phyloP scores from a whole-genome alignment of 225 moss, liverwort and hornwort species.

The Takakia lepidozioides region DNA sequence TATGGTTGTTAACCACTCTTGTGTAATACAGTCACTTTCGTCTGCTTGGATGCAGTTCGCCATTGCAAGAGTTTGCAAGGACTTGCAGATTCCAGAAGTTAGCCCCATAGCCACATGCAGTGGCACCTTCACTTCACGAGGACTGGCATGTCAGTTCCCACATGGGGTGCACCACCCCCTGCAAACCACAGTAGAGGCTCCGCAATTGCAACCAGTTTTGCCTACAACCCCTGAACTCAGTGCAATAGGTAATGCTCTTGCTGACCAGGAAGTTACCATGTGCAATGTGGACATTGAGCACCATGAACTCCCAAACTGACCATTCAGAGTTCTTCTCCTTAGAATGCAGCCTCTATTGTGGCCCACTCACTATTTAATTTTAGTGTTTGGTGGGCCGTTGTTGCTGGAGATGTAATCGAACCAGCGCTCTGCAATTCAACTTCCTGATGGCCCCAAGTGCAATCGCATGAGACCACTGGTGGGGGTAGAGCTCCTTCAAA shows the following conservation, averaged over 20 bases:
- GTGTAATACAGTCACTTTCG: neutral
- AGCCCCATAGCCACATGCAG: slow-evolving; percentile 19
- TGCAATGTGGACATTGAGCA: slow-evolving; percentile 22
- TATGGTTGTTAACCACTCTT: neutral
- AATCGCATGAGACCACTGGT: too few relatives aligned
- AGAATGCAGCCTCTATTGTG: too few relatives aligned
- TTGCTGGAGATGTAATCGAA: too few relatives aligned
- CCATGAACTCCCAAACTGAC: slow-evolving; percentile 15
- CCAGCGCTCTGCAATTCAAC: too few relatives aligned
- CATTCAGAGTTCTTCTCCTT: too few relatives aligned
- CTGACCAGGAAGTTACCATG: neutral
- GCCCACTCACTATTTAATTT: too few relatives aligned
- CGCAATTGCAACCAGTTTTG: slow-evolving; percentile 6
- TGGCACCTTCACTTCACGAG: slow-evolving; percentile 11
- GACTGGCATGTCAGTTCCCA: slow-evolving; percentile 28
- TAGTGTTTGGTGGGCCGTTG: too few relatives aligned
- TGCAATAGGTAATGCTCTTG: neutral
- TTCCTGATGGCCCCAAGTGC: too few relatives aligned
- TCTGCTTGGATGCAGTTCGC: slow-evolving; percentile 41
- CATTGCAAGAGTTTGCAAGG: slow-evolving; percentile 47
- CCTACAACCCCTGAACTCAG: neutral
- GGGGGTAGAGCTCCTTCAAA: too few relatives aligned
- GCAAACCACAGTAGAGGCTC: slow-evolving; percentile 11
- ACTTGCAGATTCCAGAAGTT: slow-evolving; percentile 4
- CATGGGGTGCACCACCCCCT: slow-evolving; percentile 22